Base-by-base conservation (phyloP, 140 eudicot species). In the Oenanthe javanica region DNA sequence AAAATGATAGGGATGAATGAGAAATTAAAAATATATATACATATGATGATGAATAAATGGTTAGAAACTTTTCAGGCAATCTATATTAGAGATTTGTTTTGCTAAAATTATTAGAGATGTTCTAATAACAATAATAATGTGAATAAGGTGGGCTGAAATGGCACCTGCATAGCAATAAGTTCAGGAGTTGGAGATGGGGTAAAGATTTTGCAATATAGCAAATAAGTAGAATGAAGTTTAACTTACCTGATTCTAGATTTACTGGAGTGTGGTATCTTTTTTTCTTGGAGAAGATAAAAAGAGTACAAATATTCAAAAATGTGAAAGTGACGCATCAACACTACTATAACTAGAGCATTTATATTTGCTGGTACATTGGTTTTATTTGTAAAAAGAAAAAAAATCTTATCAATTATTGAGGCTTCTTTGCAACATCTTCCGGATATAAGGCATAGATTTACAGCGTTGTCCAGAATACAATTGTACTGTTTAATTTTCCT, bases 121-220 rank as follows among this genome's bases (percentile, higher is more conserved):
- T 42, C 45, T 42, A 4, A 42, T 42, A 31, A 31, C 36, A 31
- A 31, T 31, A 31, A 31, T 31, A 31, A 31, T 31, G 36, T 31
- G 36, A 31, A 31, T 31, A 31, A 31, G 36, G 36, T 31, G 36
- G 36, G 36, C 36, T 31, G 36, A 31, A 31, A 31, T 31, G 36
- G 36, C 42, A 31, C 52, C 47, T 73, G 77, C 27, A n/a, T 73
- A 55, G 63, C 63, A 55, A 55, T 55, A 55, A 14, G 9, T 55
- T 18, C 63, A 55, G 6, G 45, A 42, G 45, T 42, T 42, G 45
- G 63, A 52, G 59, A 52, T 18, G 59, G 88, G 45, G 80, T 2
- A 82, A 86, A 14, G 82, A 40, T 71, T 71, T 88, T 48, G 91
- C 91, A 8, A 52, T 71, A 71, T 43, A 72, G 15, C 77, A 43